phyloP scores from a whole-genome alignment of 768 basidiomycete genomes.

The Collybia mongolica region DNA sequence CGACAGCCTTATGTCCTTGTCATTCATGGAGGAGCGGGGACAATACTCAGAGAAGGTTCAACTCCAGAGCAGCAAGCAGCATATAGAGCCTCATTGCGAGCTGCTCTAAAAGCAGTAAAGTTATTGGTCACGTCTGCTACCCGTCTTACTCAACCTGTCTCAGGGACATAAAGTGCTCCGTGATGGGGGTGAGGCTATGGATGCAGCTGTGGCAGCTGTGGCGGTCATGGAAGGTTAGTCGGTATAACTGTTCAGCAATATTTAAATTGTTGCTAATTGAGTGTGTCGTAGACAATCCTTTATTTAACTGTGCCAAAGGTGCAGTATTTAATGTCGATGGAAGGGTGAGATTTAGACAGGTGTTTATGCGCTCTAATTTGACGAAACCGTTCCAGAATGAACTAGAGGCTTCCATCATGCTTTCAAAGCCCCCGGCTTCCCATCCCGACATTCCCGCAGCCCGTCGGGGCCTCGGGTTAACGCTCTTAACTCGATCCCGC shows the following conservation, averaged over 20 bases:
- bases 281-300: conserved; percentile 53
- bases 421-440: conserved; percentile 71
- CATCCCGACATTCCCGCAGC: conserved; percentile 56
- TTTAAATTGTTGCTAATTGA: background rate
- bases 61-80: conserved; percentile 58
- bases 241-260: too few relatives aligned
- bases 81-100: conserved; percentile 55
- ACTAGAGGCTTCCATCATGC: conserved; percentile 78
- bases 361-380: background rate
- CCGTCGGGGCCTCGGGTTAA: conserved; percentile 62
- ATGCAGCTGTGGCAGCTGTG: conserved; percentile 78
- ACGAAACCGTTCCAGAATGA: conserved; percentile 53
- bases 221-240: conserved; percentile 64
- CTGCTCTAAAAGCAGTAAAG: conserved; percentile 49
- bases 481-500: conserved; percentile 62
- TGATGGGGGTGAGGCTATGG: conserved; percentile 78
- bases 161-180: conserved; percentile 63
- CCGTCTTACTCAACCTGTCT: background rate
- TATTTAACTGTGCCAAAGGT: conserved; percentile 81
- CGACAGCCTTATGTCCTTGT: conserved; percentile 43
- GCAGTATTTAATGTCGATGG: conserved; percentile 82
- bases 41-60: conserved; percentile 54
- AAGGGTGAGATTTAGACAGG: conserved; percentile 51
- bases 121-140: background rate
- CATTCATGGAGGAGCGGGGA: conserved; percentile 81